Base-by-base conservation (phyloP, 1,284 basidiomycete genomes). In the Ceratobasidium sp. region DNA sequence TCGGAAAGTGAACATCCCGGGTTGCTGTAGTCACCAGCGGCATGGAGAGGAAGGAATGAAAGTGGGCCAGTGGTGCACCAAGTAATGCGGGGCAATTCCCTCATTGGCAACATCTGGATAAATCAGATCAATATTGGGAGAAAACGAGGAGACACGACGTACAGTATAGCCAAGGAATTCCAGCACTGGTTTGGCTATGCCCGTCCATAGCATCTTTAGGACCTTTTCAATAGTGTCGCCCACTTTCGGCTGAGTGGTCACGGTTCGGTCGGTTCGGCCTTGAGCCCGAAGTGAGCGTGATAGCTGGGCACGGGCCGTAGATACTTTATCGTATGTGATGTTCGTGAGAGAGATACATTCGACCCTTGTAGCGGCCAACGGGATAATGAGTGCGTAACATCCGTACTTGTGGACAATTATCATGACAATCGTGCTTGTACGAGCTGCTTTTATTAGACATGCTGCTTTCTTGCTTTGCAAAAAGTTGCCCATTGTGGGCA, bases 41-140 rank as follows among this genome's bases (percentile, higher is more conserved):
- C 84, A 79, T 85, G 84, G 23, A 85, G 67, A 1, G 84, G 84
- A 10, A 85, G 79, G 73, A 84, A 84, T 0, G 82, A 79, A 6
- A 84, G 77, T 20, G 80, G 80, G 5, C 84, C 84, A 64, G 85
- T 84, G 0, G 81, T 78, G 79, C 84, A 85, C 84, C 84, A 84
- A 70, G 82, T 83, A 16, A 85, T 78, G 46, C 62, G 70, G 78
- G 82, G 76, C 77, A 81, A 57, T 18, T 23, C 33, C 1, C 55
- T 44, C 10, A 10, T 18, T 20, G 65, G 35, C 10, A 30, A 27
- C 3, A 5, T 18, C 27, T 41, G 12, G 20, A 59, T 59, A 10
- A 66, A 1, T 7, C 35, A 12, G 27, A 23, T 4, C 50, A 12
- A 14, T 20, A 33, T 6, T 35, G 33, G 18, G 35, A 2, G 27